Percentiles rank a stretch among this genome's conserved stretches.
phyloP scores from a whole-genome alignment of 2,329 filamentous ascomycete genomes.

The Phaeosphaeriaceae sp. region DNA sequence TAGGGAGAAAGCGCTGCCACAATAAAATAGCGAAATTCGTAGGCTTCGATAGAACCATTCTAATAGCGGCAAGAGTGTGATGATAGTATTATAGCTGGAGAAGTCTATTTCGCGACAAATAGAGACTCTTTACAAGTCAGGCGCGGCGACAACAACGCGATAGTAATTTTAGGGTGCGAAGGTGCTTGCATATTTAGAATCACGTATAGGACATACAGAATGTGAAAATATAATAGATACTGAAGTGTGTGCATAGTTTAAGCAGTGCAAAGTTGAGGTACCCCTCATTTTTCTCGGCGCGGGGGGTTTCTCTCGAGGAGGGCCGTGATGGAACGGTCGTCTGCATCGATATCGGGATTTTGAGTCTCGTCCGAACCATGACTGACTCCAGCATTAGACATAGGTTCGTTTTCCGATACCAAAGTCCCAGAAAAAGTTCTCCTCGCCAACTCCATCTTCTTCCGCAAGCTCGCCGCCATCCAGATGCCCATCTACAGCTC shows the following conservation, averaged over 20 bases:
- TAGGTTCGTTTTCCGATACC: background rate
- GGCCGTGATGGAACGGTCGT: slow-evolving; percentile 1
- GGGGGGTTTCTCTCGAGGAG: background rate
- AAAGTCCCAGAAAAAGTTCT: background rate
- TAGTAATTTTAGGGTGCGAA: too few species aligned
- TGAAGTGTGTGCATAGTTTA: background rate
- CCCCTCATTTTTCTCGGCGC: background rate
- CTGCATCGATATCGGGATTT: background rate
- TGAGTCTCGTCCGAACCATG: background rate
- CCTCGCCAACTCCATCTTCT: slow-evolving; percentile 20
- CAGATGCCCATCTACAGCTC: slow-evolving; percentile 24
- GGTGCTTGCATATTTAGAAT: too few species aligned
- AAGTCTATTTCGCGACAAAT: too few species aligned
- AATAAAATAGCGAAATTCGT: too few species aligned
- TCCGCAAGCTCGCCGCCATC: slow-evolving; percentile 25
- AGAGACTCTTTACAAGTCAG: too few species aligned
- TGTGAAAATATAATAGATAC: too few species aligned
- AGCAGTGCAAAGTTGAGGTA: background rate
- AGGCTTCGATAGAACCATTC: too few species aligned
- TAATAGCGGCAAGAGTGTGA: too few species aligned
- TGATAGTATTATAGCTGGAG: too few species aligned
- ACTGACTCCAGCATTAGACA: background rate
- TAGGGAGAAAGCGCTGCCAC: too few species aligned
- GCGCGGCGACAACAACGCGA: too few species aligned
- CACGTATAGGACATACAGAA: too few species aligned